Evolutionary conservation across 202 grass and related monocot species (phyloP), one percentile per base, ranked within the genome.

Genomic region (Eragrostis tef): DNA sequence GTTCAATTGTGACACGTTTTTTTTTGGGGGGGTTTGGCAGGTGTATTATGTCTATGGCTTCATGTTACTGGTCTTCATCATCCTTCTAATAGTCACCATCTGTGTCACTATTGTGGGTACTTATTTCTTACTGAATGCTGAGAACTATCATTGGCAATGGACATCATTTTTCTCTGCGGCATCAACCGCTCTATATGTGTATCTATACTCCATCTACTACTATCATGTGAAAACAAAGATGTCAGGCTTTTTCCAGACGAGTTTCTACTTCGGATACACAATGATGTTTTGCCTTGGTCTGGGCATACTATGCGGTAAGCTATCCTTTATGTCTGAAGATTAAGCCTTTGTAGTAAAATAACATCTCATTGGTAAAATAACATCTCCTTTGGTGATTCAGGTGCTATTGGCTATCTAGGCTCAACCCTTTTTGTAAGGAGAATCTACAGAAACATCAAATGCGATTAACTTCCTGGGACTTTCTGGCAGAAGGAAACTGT

Each of bases 61-160:
- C 86, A 98, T 98, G 92, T 74, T 98, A 56, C 84, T 98, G 70
- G 94, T 98, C 25, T 93, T 98, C 75, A 65, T 98, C 36, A 98
- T 98, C 86, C 90, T 98, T 79, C 77, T 98, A 77, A 93, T 94
- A 78, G 94, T 98, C 69, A 98, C 94, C 51, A 82, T 98, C 25
- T 98, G 94, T 81, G 94, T 98, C 70, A 98, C 94, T 41, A 93
- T 98, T 57, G 94, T 98, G 26, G 90, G 94, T 26, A 90, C 94
- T 82, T 98, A 98, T 86, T 97, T 98, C 86, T 84, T 98, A 79
- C 81, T 98, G 62, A 98, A 98, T 53, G 94, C 92, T 6, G 94
- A 98, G 86, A 98, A 98, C 65, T 98, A 98, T 73, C 94, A 98
- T 51, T 98, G 92, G 94, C 94, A 98, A 53, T 98, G 94, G 94